Conservation (phyloP, 495 filamentous ascomycete genomes). For the Tuber indicum region DNA sequence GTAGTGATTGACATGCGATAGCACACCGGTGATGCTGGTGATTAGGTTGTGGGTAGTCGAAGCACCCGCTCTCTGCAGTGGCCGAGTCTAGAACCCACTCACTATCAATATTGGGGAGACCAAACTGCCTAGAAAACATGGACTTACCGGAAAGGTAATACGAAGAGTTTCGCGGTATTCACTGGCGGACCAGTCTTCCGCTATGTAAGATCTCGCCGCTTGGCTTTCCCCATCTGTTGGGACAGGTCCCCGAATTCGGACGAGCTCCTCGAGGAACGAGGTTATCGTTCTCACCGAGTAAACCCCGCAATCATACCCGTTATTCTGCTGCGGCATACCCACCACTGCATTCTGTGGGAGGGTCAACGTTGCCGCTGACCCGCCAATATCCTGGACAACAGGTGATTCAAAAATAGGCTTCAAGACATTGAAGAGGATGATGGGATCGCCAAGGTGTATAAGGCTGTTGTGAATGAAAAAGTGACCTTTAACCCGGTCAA, state of each 20-base stretch:
- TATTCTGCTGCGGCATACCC: constrained; percentile 4
- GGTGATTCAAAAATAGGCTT: neutral
- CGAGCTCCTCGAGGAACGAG: constrained; percentile 4
- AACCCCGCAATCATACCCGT: constrained; percentile 18
- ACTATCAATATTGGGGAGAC: neutral
- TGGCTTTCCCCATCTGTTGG: neutral
- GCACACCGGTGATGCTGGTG: neutral
- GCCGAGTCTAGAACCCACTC: neutral
- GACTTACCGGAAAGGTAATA: neutral
- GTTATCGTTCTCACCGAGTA: constrained; percentile 2
- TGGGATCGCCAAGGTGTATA: neutral
- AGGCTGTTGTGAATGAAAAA: neutral
- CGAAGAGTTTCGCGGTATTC: neutral
- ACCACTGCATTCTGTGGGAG: neutral
- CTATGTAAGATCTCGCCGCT: neutral
- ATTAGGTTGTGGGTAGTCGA: neutral
- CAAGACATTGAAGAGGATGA: neutral
- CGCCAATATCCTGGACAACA: neutral
- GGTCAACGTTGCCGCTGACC: neutral
- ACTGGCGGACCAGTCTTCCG: neutral
- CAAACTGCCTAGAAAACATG: neutral
- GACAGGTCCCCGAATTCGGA: neutral
- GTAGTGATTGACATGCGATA: constrained; percentile 4
- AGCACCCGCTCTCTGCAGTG: neutral
- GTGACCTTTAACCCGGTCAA: constrained; percentile 3